Evolutionary conservation across 805 yeast species (phyloP).

Genomic region (Myxozyma kluyveri): DNA sequence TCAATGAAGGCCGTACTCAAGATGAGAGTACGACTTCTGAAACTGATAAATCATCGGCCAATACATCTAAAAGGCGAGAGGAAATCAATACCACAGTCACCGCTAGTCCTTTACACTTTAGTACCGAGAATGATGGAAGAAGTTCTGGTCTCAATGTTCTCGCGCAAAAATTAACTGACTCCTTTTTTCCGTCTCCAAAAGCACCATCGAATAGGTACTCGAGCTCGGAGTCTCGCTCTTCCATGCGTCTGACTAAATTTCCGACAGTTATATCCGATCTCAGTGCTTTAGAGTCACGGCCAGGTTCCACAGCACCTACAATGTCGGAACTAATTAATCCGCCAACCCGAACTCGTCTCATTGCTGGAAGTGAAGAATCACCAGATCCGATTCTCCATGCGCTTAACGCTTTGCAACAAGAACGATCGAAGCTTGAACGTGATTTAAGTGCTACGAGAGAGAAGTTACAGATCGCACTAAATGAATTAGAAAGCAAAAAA

Average conservation of each 20-base stretch:
- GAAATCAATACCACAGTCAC: neutral
- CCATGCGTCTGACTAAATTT: neutral
- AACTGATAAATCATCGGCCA: neutral
- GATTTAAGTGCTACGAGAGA: slow-evolving; percentile 5
- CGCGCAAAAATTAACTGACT: neutral
- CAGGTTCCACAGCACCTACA: neutral
- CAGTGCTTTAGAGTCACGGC: neutral
- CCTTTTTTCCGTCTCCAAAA: neutral
- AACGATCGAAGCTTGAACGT: slow-evolving; percentile 12
- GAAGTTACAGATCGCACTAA: slow-evolving; percentile 1
- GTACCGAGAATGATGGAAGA: too few species aligned
- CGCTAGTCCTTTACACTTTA: too few species aligned
- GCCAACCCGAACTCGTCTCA: neutral
- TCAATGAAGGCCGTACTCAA: neutral
- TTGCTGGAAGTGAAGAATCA: neutral
- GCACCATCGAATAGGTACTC: neutral
- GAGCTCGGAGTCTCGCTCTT: neutral
- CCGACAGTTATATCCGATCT: neutral
- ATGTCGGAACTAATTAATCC: neutral
- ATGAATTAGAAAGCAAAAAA: slow-evolving; percentile 9
- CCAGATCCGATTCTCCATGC: slow-evolving; percentile 18
- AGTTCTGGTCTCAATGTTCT: neutral
- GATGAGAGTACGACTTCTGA: neutral
- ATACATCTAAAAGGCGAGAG: neutral
- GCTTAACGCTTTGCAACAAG: slow-evolving; percentile 15